These are phyloP conservation scores for Chrysoporthe cubensis DNA, from an alignment of 2,329 filamentous ascomycete genomes.

Conservation along the genomic window DNA sequence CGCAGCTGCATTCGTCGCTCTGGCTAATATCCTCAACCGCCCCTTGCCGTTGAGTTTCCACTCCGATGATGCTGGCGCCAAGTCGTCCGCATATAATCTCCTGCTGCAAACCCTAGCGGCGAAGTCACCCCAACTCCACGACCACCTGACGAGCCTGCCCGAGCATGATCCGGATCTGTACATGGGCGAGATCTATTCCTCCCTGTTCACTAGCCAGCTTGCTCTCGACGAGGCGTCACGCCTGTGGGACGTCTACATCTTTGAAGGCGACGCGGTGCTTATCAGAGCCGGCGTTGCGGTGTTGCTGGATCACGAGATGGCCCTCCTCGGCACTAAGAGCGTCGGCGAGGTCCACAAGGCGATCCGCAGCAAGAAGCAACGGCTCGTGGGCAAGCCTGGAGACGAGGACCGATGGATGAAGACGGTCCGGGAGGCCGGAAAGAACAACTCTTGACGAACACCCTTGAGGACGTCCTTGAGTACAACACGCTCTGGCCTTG, in stretches of 20 bases:
- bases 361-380: slow-evolving; percentile 39
- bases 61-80: slow-evolving; percentile 69
- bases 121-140: slow-evolving; percentile 67
- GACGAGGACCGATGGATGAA: slow-evolving; percentile 55
- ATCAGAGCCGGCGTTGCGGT: slow-evolving; percentile 73
- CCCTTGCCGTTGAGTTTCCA: slow-evolving; percentile 77
- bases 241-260: slow-evolving; percentile 81
- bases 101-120: slow-evolving; percentile 68
- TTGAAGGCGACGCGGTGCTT: slow-evolving; percentile 76
- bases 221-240: slow-evolving; percentile 72
- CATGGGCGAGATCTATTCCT: slow-evolving; percentile 63
- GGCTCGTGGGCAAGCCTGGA: slow-evolving; percentile 46
- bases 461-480: neutral
- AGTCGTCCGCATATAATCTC: slow-evolving; percentile 69
- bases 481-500: neutral
- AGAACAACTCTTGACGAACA: slow-evolving; percentile 29
- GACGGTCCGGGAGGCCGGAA: slow-evolving; percentile 45
- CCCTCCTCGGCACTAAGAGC: slow-evolving; percentile 52
- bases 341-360: slow-evolving; percentile 49
- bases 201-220: slow-evolving; percentile 66
- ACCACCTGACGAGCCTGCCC: slow-evolving; percentile 61
- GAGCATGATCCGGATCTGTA: slow-evolving; percentile 56
- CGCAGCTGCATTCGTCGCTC: slow-evolving; percentile 67
- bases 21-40: slow-evolving; percentile 79
- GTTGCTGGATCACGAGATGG: slow-evolving; percentile 58